Evolutionary conservation across 768 basidiomycete species (phyloP).

Genomic region (Strobilomyces confusus): DNA sequence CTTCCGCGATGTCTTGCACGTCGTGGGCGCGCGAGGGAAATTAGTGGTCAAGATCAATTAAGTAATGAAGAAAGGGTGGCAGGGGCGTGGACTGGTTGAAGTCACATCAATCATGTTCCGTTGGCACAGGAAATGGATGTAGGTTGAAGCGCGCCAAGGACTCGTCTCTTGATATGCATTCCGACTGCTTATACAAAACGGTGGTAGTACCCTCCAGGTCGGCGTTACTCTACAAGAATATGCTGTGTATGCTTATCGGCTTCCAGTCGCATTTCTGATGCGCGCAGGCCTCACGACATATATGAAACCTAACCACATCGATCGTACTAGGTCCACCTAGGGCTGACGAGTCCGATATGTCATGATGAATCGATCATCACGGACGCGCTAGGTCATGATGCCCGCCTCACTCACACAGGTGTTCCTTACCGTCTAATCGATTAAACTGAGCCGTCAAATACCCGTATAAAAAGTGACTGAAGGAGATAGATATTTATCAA

Average conservation of each 20-base stretch:
- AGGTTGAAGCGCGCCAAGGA: neutral
- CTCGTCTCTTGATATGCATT: neutral
- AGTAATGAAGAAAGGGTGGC: neutral
- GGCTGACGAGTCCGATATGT: neutral
- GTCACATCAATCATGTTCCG: neutral
- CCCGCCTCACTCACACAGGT: neutral
- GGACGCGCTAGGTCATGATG: neutral
- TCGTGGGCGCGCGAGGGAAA: conserved; percentile 34
- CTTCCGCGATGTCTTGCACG: conserved; percentile 33
- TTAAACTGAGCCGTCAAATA: neutral
- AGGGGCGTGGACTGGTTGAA: neutral
- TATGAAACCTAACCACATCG: neutral
- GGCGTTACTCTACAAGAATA: neutral
- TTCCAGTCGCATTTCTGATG: neutral
- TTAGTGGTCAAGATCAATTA: conserved; percentile 28
- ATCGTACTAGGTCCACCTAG: neutral
- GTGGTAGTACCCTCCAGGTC: too few species aligned
- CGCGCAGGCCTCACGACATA: neutral
- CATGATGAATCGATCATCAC: too few species aligned
- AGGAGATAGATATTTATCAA: conserved; percentile 1
- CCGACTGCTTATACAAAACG: too few species aligned
- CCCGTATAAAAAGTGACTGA: neutral
- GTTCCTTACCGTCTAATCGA: neutral
- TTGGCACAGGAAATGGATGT: neutral
- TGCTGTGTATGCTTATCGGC: neutral